phyloP scores from a whole-genome alignment of 129 eudicot species.

The Deinandra increscens region DNA sequence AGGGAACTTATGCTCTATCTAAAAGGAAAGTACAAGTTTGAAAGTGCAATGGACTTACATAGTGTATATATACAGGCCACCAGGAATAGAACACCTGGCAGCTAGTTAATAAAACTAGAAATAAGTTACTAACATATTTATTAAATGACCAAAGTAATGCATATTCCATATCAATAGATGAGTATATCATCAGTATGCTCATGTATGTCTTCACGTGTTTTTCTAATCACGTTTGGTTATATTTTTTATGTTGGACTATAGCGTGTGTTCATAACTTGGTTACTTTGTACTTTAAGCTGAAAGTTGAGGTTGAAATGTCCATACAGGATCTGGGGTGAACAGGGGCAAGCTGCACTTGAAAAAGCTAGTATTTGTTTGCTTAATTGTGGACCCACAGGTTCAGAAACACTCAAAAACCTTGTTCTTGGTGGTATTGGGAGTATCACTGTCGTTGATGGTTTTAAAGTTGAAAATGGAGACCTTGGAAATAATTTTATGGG shows the following conservation, averaged over 20 bases:
- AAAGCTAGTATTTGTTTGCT: slow-evolving; percentile 93
- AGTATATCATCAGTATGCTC: too few species aligned
- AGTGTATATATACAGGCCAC: too few species aligned
- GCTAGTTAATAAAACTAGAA: too few species aligned
- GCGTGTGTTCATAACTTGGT: neutral
- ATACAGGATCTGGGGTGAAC: slow-evolving; percentile 99
- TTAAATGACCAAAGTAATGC: too few species aligned
- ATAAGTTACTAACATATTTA: too few species aligned
- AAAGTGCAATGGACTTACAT: too few species aligned
- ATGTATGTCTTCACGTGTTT: too few species aligned
- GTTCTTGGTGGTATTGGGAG: slow-evolving; percentile 99
- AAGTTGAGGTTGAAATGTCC: neutral
- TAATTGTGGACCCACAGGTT: slow-evolving; percentile 98
- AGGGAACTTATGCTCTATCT: too few species aligned
- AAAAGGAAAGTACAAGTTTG: too few species aligned
- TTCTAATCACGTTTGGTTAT: neutral
- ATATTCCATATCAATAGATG: too few species aligned
- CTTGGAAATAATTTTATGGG: slow-evolving; percentile 96
- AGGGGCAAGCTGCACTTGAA: slow-evolving; percentile 94
- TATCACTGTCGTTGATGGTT: slow-evolving; percentile 88
- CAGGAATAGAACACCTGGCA: too few species aligned
- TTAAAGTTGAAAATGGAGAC: slow-evolving; percentile 84
- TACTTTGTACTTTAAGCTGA: neutral
- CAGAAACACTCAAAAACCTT: slow-evolving; percentile 86
- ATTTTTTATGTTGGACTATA: too few species aligned